phyloP scores from a whole-genome alignment of 768 basidiomycete genomes.

The Termitomyces sp. region DNA sequence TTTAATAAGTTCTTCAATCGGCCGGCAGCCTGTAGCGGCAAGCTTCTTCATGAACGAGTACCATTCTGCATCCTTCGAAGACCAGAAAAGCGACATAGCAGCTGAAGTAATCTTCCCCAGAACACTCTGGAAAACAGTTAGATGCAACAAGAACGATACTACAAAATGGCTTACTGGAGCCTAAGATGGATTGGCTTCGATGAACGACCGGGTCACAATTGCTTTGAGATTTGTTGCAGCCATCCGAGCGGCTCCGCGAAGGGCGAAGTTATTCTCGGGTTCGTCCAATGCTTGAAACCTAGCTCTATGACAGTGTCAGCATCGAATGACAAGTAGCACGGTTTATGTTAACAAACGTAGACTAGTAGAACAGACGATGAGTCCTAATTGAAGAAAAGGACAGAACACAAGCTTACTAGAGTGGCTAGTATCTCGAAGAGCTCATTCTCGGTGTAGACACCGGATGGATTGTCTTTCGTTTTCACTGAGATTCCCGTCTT shows the following conservation, averaged over 20 bases:
- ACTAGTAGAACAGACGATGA: background rate
- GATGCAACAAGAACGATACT: no score
- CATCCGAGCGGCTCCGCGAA: slow-evolving; percentile 23
- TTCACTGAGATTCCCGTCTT: slow-evolving; percentile 44
- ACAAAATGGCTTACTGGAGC: slow-evolving; percentile 20
- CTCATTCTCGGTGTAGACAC: slow-evolving; percentile 42
- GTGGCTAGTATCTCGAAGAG: slow-evolving; percentile 39
- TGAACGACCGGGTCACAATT: slow-evolving; percentile 27
- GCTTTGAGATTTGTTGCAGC: slow-evolving; percentile 25
- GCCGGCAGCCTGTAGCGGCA: slow-evolving; percentile 29
- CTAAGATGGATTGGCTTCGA: slow-evolving; percentile 18
- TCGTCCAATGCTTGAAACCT: slow-evolving; percentile 25
- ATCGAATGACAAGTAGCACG: background rate
- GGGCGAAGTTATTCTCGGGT: slow-evolving; percentile 29
- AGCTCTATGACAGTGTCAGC: slow-evolving; percentile 3
- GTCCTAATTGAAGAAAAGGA: background rate
- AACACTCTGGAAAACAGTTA: no score
- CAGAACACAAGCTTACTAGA: slow-evolving; percentile 21
- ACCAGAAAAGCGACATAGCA: background rate
- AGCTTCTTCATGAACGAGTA: slow-evolving; percentile 37
- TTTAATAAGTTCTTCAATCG: slow-evolving; percentile 1
- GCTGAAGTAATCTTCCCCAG: background rate
- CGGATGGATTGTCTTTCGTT: slow-evolving; percentile 39
- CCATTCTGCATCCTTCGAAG: slow-evolving; percentile 26
- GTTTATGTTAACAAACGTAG: background rate